Conservation (phyloP, 1,284 basidiomycete species). For the Microbotryomycetes sp. region DNA sequence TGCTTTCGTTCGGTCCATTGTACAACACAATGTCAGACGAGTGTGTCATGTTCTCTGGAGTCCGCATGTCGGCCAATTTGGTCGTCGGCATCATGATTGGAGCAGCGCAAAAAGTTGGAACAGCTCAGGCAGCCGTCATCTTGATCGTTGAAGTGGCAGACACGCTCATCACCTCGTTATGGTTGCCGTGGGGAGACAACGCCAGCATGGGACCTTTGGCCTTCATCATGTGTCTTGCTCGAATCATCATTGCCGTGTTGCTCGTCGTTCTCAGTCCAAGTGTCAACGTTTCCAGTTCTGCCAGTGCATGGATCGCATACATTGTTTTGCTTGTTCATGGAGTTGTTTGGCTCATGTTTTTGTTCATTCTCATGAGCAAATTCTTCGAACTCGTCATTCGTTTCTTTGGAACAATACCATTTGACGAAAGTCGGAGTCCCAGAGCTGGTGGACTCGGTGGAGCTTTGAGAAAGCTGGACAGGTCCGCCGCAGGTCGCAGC, state of each 20-base stretch:
- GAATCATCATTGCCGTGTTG: conserved; percentile 82
- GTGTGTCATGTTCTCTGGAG: conserved; percentile 76
- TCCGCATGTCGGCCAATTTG: conserved; percentile 75
- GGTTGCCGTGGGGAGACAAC: conserved; percentile 70
- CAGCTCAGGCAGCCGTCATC: conserved; percentile 82
- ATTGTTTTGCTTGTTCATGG: conserved; percentile 81
- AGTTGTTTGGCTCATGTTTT: conserved; percentile 71
- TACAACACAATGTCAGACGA: conserved; percentile 93
- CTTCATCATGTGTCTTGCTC: conserved; percentile 80
- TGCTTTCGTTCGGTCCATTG: conserved; percentile 84
- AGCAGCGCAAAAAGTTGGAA: conserved; percentile 79
- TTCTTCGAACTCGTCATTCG: conserved; percentile 73
- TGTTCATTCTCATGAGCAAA: conserved; percentile 76
- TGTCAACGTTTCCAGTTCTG: conserved; percentile 67
- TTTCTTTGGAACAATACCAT: conserved; percentile 69
- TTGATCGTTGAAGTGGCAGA: conserved; percentile 74
- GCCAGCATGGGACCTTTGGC: conserved; percentile 92
- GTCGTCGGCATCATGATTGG: conserved; percentile 76
- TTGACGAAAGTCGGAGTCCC: conserved; percentile 72
- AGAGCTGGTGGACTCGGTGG: conserved; percentile 81
- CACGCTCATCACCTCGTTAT: conserved; percentile 60
- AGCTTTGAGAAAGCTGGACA: conserved; percentile 48
- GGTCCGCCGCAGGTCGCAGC: conserved; percentile 62
- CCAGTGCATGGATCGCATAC: conserved; percentile 86
- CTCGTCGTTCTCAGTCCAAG: conserved; percentile 79